Conservation (phyloP, 495 filamentous ascomycete genomes). For the Tuber borchii region DNA sequence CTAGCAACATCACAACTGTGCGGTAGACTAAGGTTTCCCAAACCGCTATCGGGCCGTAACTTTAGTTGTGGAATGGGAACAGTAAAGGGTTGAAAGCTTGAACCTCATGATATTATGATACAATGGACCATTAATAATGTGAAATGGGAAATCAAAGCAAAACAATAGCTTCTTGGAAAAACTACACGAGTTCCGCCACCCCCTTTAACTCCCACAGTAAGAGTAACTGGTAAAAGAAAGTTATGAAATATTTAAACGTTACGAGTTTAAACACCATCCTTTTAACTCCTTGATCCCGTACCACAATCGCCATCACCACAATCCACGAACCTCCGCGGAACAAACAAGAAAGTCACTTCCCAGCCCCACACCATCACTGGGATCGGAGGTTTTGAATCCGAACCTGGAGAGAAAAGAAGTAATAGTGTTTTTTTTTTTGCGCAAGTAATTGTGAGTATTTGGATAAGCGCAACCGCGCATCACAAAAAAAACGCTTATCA, state of each 20-base stretch:
- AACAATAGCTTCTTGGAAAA: not conserved
- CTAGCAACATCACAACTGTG: not conserved
- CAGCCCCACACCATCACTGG: not conserved
- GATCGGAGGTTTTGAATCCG: not conserved
- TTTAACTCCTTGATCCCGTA: not conserved
- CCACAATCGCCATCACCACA: not conserved
- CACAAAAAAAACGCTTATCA: not conserved
- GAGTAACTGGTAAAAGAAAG: not conserved
- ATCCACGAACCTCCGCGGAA: not conserved
- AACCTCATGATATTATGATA: not conserved
- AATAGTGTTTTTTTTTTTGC: not conserved
- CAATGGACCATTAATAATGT: not conserved
- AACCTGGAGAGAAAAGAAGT: not conserved
- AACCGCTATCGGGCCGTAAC: not conserved
- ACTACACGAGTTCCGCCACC: not conserved
- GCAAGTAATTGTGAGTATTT: slow-evolving; percentile 5
- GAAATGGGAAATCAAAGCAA: not conserved
- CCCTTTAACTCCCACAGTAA: not conserved
- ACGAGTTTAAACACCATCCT: not conserved
- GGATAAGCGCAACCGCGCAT: not conserved
- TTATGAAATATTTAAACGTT: not conserved
- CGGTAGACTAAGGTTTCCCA: not conserved
- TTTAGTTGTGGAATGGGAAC: not conserved
- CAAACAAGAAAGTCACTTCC: not conserved
- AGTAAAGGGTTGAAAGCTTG: not conserved